Evolutionary conservation across 768 basidiomycete genomes (phyloP), one percentile per base, ranked within the genome.

Genomic region (Coprinopsis strossmayeri): DNA sequence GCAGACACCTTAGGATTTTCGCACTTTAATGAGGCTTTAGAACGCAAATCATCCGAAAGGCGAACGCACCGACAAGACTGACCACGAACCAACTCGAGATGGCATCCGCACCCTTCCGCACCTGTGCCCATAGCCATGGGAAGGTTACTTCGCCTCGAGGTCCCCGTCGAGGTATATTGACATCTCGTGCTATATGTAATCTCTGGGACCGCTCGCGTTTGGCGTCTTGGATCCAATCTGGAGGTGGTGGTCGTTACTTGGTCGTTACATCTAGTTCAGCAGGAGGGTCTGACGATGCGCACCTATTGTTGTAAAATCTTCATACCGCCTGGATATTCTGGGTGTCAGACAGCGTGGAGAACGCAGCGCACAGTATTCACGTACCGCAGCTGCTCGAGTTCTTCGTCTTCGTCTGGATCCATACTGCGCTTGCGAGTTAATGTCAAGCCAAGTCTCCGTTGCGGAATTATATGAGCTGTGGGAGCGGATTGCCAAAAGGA

Each of bases 181-280:
- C 59, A 20, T 70, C 70, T 42, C 71, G 73, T n/a, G 76, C 70
- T 55, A 77, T 74, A 50, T 82, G 77, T 57, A 87, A 71, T 20
- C 91, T 82, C 56, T 88, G 72, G 53, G 85, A 87, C 23, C 92
- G 77, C 61, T 98, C 95, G 26, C 89, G 76, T 35, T 93, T 80
- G 2, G 92, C 90, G 68, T 98, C 95, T 59, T 96, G 89, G 41
- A 98, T 88, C 95, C 95, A 98, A 63, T 98, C 95, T 96, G 35
- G 23, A 24, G 41, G 45, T 27, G 41, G 38, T 42, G 18, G 46
- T 27, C 30, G 34, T 11, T 38, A 21, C 41, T 40, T 48, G 54
- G 50, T n/a, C n/a, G n/a, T n/a, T n/a, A n/a, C n/a, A n/a, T n/a
- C n/a, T n/a, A 48, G 46, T 43, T 41, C 53, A 46, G 24, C 53